Evolutionary conservation across 768 basidiomycete genomes (phyloP), one percentile per base, ranked within the genome.

Genomic region (Hygrocybe punicea): DNA sequence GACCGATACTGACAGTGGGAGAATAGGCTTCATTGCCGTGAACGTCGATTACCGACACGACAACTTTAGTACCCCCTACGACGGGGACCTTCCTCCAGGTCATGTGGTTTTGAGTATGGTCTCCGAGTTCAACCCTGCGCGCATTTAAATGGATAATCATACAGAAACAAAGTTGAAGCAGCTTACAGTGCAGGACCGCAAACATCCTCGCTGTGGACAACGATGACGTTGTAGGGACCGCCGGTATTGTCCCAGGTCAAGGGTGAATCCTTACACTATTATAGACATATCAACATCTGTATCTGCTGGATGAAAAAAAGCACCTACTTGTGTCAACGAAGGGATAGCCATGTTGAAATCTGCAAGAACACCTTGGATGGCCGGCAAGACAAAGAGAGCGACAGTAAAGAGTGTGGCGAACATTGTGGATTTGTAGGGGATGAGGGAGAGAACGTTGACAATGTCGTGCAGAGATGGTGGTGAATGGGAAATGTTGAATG

Each of bases 331-430:
- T 60, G 68, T 70, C 47, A 87, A 61, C 3, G 52, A 8, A 39
- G 87, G 85, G 23, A 80, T 80, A 61, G 64, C 66, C 64, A 90
- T 73, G 40, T 72, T 66, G 62, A 89, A 80, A 17, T 72, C 76
- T 57, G 88, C 84, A 53, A 80, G 62, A 54, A 76, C 84, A 66
- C 74, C 74, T 60, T 67, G 76, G 65, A 82, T 63, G 69, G 79
- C 79, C 69, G 84, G 74, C 62, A 76, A 67, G 66, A 80, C 71
- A 76, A 90, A 73, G 84, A 91, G 82, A 65, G 86, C 78, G 74
- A 82, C 68, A 58, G 81, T 79, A 89, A 89, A 51, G 88, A 91
- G 73, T 74, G 90, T 88, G 76, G 83, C 75, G 81, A 84, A 85
- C 90, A 91, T 92, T 73, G 70, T 81, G 57, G 72, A 62, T 58